Percentiles rank a stretch among this genome's conserved stretches.
phyloP scores from a whole-genome alignment of 2,329 filamentous ascomycete genomes.

The Talaromyces rugulosus region DNA sequence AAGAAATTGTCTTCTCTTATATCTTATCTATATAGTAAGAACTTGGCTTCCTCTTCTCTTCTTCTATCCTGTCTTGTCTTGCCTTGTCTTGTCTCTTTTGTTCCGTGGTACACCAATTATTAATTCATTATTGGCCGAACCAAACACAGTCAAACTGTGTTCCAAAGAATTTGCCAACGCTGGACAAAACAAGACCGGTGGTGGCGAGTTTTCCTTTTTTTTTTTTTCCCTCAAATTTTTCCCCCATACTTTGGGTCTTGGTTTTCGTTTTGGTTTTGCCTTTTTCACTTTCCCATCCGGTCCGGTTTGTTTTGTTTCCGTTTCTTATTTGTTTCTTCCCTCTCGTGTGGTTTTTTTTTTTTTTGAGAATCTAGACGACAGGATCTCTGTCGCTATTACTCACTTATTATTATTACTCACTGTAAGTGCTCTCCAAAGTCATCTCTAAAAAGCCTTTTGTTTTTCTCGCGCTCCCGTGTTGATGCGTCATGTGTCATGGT shows the following conservation, averaged over 20 bases:
- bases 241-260: background rate
- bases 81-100: background rate
- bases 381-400: background rate
- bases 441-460: background rate
- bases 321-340: background rate
- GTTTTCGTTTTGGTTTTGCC: background rate
- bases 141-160: background rate
- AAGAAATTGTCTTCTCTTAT: background rate
- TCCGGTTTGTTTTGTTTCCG: background rate
- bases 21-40: background rate
- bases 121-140: background rate
- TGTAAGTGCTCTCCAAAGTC: background rate
- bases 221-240: background rate
- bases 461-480: too few relatives aligned
- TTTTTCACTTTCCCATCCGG: background rate
- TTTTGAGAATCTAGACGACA: background rate
- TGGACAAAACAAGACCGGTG: background rate
- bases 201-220: background rate
- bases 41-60: too few relatives aligned
- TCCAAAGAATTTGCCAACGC: background rate
- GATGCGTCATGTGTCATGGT: background rate
- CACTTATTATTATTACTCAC: background rate
- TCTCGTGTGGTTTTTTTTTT: background rate
- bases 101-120: background rate
- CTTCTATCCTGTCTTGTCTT: background rate